Evolutionary conservation across 805 yeast species (phyloP).

Genomic region (Zygosaccharomyces bailii): DNA sequence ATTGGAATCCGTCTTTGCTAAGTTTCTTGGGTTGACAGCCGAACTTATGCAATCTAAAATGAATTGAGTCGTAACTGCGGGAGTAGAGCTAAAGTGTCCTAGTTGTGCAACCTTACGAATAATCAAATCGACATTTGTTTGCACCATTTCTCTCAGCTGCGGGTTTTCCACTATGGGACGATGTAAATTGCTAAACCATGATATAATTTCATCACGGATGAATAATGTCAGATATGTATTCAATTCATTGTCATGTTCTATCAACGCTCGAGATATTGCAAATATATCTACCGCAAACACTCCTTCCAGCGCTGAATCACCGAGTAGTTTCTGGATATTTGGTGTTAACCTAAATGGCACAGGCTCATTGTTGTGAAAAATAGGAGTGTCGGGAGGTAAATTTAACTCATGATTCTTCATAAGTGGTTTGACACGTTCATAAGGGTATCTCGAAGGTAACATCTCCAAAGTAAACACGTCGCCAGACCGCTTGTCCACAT

Average conservation of each 20-base stretch:
- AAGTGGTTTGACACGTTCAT: conserved; percentile 40
- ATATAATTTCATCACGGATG: conserved; percentile 90
- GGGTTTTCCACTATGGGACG: conserved; percentile 79
- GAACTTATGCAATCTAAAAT: conserved; percentile 86
- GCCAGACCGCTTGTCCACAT: conserved; percentile 77
- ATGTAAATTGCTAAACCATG: conserved; percentile 90
- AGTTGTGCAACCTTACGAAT: conserved; percentile 74
- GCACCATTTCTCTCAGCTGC: conserved; percentile 80
- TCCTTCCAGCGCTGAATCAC: conserved; percentile 92
- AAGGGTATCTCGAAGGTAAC: conserved; percentile 81
- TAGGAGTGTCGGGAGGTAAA: conserved; percentile 54
- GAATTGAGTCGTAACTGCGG: conserved; percentile 75
- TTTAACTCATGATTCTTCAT: conserved; percentile 37
- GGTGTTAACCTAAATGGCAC: conserved; percentile 98
- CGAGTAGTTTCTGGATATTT: conserved; percentile 87
- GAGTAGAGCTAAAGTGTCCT: conserved; percentile 56
- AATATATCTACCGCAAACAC: conserved; percentile 79
- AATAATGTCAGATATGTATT: conserved; percentile 90
- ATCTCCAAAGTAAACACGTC: conserved; percentile 91
- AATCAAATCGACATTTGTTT: conserved; percentile 80
- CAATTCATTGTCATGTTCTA: conserved; percentile 89
- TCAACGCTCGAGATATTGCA: conserved; percentile 79
- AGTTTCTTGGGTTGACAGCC: conserved; percentile 91
- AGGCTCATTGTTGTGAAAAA: conserved; percentile 85
- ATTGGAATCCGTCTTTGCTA: conserved; percentile 85